Percentiles rank a stretch among this genome's conserved stretches.
Evolutionary conservation across 306 rosid species (phyloP).

Genomic region (Ormosia semicastrata): DNA sequence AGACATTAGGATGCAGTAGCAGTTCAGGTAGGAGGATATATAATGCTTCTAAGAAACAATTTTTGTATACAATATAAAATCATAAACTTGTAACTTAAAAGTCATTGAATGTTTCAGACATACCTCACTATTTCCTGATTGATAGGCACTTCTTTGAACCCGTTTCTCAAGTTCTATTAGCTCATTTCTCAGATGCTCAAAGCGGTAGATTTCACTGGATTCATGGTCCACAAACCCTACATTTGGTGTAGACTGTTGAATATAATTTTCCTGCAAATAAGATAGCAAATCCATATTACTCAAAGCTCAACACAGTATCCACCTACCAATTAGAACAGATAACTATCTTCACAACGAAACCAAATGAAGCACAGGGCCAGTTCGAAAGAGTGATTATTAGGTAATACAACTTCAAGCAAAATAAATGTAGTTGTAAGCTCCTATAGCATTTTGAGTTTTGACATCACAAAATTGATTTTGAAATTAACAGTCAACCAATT

Average conservation of each 20-base stretch:
- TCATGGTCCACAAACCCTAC: slow-evolving; percentile 47
- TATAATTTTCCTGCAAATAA: slow-evolving; percentile 61
- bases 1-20: neutral
- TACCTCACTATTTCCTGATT: slow-evolving; percentile 74
- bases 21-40: neutral
- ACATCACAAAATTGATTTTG: neutral
- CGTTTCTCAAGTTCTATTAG: slow-evolving; percentile 85
- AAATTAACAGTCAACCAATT: neutral
- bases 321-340: slow-evolving; percentile 22
- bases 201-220: slow-evolving; percentile 72
- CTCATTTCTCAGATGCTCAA: slow-evolving; percentile 81
- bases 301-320: slow-evolving; percentile 14
- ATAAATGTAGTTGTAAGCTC: neutral
- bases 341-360: slow-evolving; percentile 4
- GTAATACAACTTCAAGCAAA: slow-evolving; percentile 2
- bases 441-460: neutral
- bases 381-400: slow-evolving; percentile 14
- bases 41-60: neutral
- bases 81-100: neutral
- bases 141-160: slow-evolving; percentile 79
- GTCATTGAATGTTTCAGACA: neutral
- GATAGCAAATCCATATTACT: slow-evolving; percentile 26
- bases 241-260: slow-evolving; percentile 52
- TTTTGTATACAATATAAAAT: neutral
- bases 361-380: neutral